Percentiles rank a stretch among this genome's conserved stretches.
Evolutionary conservation across 192 early-diverging fungal species (phyloP).

Genomic region (Coemansia sp.): DNA sequence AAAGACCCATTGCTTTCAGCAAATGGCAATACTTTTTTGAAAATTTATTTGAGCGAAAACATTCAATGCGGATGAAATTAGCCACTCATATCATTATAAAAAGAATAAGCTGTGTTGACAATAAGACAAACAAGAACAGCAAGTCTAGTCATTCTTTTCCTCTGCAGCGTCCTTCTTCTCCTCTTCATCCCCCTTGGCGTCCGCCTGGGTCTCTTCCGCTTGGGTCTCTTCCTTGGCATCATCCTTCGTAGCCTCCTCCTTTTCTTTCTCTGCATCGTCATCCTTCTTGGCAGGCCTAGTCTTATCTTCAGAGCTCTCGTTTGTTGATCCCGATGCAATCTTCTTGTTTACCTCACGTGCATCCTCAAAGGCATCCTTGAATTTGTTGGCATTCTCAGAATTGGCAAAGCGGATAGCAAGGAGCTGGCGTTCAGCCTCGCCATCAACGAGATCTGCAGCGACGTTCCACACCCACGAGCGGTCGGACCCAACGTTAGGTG

Average conservation of each 20-base stretch:
- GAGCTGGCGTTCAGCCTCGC: conserved; percentile 77
- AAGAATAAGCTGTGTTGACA: not conserved
- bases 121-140: not conserved
- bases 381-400: conserved; percentile 91
- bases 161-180: conserved; percentile 11
- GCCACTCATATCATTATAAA: not conserved
- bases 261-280: not conserved
- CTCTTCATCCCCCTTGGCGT: conserved; percentile 1
- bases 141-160: conserved; percentile 12
- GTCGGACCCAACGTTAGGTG: conserved; percentile 96
- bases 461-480: conserved; percentile 99
- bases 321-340: conserved; percentile 25
- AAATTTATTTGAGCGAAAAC: conserved; percentile 2
- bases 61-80: not conserved
- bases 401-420: conserved; percentile 97
- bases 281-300: conserved; percentile 38
- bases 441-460: conserved; percentile 88
- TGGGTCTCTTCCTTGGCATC: conserved; percentile 8
- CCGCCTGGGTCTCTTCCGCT: not conserved
- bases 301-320: conserved; percentile 37
- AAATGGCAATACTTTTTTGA: not conserved
- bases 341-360: conserved; percentile 60
- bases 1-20: not conserved
- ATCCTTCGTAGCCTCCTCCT: not conserved
- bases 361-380: conserved; percentile 85